Percentiles rank a stretch among this genome's conserved stretches.
Conservation (phyloP, 345 rosid species). For the Melaleuca quinquenervia region DNA sequence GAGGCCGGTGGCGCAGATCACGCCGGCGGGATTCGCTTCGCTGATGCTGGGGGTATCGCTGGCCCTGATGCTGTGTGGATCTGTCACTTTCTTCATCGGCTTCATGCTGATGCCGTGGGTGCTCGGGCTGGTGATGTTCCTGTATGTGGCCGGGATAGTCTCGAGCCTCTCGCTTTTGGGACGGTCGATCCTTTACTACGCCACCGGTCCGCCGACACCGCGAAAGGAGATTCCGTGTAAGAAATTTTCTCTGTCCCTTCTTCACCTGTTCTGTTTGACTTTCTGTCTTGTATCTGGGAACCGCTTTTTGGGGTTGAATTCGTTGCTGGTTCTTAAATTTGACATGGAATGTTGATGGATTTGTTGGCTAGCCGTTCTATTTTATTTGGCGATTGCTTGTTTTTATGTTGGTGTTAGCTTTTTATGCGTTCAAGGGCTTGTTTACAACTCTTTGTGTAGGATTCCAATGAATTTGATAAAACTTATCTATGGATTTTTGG, state of each 20-base stretch:
- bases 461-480: not conserved
- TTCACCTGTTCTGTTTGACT: not conserved
- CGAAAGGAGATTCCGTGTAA: constrained; percentile 5
- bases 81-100: constrained; percentile 86
- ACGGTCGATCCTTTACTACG: constrained; percentile 49
- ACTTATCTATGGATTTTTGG: not conserved
- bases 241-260: not conserved
- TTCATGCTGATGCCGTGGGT: constrained; percentile 97
- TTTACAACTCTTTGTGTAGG: not conserved
- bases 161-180: constrained; percentile 63
- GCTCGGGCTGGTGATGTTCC: constrained; percentile 53
- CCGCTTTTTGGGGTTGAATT: not conserved
- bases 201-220: constrained; percentile 39
- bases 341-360: not conserved
- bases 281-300: not conserved
- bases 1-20: constrained; percentile 19
- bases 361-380: not conserved
- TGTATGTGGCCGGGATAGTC: constrained; percentile 78
- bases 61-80: constrained; percentile 85
- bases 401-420: not conserved
- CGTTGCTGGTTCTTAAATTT: not conserved
- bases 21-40: constrained; percentile 83
- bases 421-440: not conserved
- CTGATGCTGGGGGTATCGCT: constrained; percentile 68
- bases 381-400: not conserved